These are phyloP conservation scores for Candida coquimbonensis DNA, from an alignment of 805 yeast species.

Conservation along the genomic window DNA sequence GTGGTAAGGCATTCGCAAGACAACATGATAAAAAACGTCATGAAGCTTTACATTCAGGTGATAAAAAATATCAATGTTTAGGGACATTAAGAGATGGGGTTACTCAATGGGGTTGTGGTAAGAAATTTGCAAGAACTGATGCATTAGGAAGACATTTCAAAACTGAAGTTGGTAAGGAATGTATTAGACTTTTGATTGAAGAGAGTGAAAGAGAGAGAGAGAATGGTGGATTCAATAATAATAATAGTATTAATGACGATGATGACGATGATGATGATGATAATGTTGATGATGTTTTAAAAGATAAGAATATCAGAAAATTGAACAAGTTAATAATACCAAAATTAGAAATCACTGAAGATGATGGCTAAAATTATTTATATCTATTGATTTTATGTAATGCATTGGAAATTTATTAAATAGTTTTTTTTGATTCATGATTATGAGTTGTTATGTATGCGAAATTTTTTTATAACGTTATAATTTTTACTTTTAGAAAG, in stretches of 20 bases:
- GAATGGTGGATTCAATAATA: not conserved
- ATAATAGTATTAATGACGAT: too few species aligned
- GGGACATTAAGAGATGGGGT: constrained; percentile 53
- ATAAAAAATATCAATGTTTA: constrained; percentile 65
- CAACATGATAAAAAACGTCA: constrained; percentile 74
- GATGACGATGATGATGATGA: too few species aligned
- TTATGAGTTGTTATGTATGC: too few species aligned
- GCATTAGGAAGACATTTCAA: constrained; percentile 74
- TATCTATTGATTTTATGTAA: too few species aligned
- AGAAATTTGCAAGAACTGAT: constrained; percentile 72
- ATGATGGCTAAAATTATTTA: not conserved
- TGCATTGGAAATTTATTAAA: too few species aligned
- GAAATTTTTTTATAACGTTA: too few species aligned
- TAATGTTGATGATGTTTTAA: too few species aligned
- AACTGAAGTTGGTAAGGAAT: constrained; percentile 70
- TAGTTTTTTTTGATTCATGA: too few species aligned
- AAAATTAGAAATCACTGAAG: not conserved
- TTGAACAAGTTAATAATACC: constrained; percentile 2
- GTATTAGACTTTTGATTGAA: constrained; percentile 61
- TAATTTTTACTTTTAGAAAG: too few species aligned
- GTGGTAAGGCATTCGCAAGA: constrained; percentile 79
- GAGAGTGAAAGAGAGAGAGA: constrained; percentile 37
- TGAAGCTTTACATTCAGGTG: constrained; percentile 70
- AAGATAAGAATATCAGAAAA: not conserved
- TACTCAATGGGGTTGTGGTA: constrained; percentile 71